Conservation (phyloP, 345 rosid genomes). For the Heritiera littoralis region DNA sequence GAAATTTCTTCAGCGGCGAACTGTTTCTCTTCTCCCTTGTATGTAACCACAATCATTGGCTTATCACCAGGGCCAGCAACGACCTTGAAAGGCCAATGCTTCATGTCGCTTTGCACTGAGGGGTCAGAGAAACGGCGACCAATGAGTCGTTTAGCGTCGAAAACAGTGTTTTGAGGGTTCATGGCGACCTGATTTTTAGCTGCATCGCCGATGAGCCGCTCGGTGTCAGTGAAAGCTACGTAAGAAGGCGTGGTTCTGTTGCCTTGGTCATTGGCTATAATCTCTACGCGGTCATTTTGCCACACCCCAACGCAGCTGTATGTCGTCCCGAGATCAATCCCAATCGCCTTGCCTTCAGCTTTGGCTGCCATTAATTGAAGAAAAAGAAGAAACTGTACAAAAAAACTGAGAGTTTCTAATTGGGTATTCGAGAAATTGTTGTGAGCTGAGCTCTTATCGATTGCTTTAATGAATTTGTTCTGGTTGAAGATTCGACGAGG, state of each 20-base stretch:
- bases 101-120: constrained; percentile 32
- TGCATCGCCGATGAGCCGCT: constrained; percentile 67
- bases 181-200: constrained; percentile 44
- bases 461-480: background rate
- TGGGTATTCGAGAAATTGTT: background rate
- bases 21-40: constrained; percentile 30
- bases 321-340: constrained; percentile 42
- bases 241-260: constrained; percentile 38
- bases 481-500: background rate
- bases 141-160: constrained; percentile 32
- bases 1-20: constrained; percentile 28
- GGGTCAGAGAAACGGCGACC: constrained; percentile 33
- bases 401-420: no score
- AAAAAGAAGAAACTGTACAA: background rate
- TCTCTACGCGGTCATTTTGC: constrained; percentile 35
- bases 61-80: constrained; percentile 25
- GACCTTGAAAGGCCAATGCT: constrained; percentile 35
- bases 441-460: background rate
- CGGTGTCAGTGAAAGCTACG: constrained; percentile 48
- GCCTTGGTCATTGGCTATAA: constrained; percentile 38
- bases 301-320: constrained; percentile 38
- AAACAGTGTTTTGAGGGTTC: constrained; percentile 35
- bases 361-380: background rate
- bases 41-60: constrained; percentile 27
- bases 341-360: constrained; percentile 28